Evolutionary conservation across 257 asterid species (phyloP).

Genomic region (Schizonepeta tenuifolia): DNA sequence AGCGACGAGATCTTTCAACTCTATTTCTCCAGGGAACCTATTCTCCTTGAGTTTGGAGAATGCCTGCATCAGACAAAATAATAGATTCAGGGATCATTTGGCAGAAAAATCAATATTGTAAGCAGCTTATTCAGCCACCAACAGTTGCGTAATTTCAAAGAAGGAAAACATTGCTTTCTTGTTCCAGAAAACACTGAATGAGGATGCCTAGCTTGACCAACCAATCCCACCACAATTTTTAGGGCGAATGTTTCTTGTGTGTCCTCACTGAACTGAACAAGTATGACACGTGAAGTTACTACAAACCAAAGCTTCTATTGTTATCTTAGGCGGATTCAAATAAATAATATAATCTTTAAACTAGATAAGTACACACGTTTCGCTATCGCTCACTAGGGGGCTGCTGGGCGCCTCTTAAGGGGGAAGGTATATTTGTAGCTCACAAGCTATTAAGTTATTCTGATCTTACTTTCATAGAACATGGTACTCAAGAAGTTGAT

Average conservation of each 20-base stretch:
- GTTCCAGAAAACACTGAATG: neutral
- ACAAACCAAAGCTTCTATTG: slow-evolving; percentile 6
- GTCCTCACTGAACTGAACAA: neutral
- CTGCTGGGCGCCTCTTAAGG: neutral
- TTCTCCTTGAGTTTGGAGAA: slow-evolving; percentile 79
- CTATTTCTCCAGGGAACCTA: slow-evolving; percentile 93
- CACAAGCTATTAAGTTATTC: neutral
- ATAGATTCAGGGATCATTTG: neutral
- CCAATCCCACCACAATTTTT: neutral
- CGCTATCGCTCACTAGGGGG: neutral
- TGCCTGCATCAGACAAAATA: slow-evolving; percentile 52
- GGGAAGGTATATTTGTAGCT: neutral
- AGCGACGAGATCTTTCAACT: slow-evolving; percentile 77
- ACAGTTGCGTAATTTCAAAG: neutral
- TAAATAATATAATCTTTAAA: neutral
- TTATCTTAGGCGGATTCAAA: neutral
- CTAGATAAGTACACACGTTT: neutral
- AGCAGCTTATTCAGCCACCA: neutral
- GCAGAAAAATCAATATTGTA: neutral
- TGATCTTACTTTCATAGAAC: neutral
- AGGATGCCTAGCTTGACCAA: neutral
- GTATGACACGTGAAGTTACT: neutral
- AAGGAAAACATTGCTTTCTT: neutral
- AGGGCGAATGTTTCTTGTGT: slow-evolving; percentile 9
- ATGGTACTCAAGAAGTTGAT: slow-evolving; percentile 3